A percentile compares a stretch with the other conserved stretches of the same genome.
phyloP scores from a whole-genome alignment of 257 asterid genomes.

The Catharanthus roseus region DNA sequence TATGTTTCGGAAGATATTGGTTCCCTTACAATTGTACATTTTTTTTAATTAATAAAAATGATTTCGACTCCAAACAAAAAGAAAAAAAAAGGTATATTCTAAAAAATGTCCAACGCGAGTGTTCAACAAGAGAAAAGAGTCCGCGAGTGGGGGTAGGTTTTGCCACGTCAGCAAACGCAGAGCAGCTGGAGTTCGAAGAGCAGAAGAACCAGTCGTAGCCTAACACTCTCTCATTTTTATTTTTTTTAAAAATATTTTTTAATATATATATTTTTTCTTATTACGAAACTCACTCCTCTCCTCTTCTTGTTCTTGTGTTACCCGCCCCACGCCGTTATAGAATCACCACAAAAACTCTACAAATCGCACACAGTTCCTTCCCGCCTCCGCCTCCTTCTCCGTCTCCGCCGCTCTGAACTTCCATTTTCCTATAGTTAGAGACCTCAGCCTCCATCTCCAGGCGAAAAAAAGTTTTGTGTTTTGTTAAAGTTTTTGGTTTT shows the following conservation, averaged over 20 bases:
- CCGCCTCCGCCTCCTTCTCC: not conserved
- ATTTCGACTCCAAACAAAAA: no score
- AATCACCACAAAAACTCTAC: no score
- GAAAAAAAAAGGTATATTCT: no score
- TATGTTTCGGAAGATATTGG: no score
- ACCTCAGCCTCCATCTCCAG: no score
- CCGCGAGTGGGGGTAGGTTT: slow-evolving; percentile 6
- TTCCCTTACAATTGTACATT: no score
- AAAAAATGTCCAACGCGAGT: not conserved
- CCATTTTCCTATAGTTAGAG: no score
- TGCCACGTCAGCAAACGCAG: slow-evolving; percentile 1
- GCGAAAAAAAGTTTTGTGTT: not conserved
- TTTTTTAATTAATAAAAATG: no score
- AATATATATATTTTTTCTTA: not conserved
- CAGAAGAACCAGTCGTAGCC: not conserved
- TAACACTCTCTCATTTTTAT: no score
- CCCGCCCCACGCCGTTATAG: slow-evolving; percentile 7
- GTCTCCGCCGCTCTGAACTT: not conserved
- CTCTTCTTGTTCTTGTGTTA: slow-evolving; percentile 8
- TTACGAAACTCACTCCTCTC: slow-evolving; percentile 8
- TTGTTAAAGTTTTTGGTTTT: not conserved
- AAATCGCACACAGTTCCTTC: not conserved
- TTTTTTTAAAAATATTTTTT: not conserved
- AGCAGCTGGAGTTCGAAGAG: no score
- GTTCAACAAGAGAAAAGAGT: slow-evolving; percentile 5